Conservation (phyloP, 2,329 filamentous ascomycete genomes). For the Phialemonium atrogriseum region DNA sequence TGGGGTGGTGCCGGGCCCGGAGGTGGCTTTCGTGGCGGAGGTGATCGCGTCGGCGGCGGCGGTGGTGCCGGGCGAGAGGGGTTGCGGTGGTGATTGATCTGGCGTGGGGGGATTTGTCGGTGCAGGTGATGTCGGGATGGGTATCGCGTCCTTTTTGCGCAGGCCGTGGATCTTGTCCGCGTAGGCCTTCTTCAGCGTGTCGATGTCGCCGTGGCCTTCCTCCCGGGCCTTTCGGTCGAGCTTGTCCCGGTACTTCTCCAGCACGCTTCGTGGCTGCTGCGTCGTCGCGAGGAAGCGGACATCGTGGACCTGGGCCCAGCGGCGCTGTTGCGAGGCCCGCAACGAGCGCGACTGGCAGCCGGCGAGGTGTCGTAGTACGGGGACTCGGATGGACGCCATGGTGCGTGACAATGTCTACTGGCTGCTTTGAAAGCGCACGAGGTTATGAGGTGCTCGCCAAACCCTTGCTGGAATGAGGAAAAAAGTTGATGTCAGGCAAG, state of each 20-base stretch:
- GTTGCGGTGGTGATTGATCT: constrained; percentile 9
- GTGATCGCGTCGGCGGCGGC: constrained; percentile 7
- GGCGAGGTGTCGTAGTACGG: constrained; percentile 38
- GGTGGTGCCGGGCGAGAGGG: constrained; percentile 8
- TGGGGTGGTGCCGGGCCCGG: constrained; percentile 9
- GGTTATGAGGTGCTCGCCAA: too few relatives aligned
- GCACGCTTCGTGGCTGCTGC: constrained; percentile 54
- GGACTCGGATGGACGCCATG: constrained; percentile 44
- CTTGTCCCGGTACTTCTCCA: constrained; percentile 83
- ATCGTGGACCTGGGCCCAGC: constrained; percentile 89
- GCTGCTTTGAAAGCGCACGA: too few relatives aligned
- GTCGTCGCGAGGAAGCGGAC: constrained; percentile 83
- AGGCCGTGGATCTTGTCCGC: constrained; percentile 71
- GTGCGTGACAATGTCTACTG: too few relatives aligned
- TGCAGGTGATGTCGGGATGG: too few relatives aligned
- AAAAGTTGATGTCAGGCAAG: constrained; percentile 3
- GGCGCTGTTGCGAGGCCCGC: constrained; percentile 50
- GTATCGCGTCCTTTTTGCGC: constrained; percentile 56
- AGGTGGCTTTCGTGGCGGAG: constrained; percentile 13
- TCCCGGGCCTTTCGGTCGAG: constrained; percentile 72
- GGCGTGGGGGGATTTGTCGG: constrained; percentile 20
- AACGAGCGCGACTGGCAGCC: constrained; percentile 22
- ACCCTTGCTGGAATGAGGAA: too few relatives aligned
- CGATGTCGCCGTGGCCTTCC: constrained; percentile 61
- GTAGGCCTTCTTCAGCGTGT: constrained; percentile 74